phyloP scores from a whole-genome alignment of 2,329 filamentous ascomycete species.

The Cladophialophora chaetospira region DNA sequence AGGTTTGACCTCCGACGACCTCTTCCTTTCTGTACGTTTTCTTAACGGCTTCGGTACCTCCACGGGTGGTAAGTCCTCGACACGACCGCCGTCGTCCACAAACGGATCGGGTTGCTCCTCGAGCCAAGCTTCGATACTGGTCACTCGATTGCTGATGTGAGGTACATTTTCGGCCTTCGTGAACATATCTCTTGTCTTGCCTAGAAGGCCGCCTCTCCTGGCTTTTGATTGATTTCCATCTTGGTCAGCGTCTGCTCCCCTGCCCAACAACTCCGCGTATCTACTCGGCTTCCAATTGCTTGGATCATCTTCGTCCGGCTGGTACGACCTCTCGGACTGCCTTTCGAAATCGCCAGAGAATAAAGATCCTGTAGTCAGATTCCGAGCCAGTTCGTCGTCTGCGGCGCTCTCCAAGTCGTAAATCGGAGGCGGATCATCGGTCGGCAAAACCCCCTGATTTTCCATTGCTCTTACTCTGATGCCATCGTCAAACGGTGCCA shows the following conservation, averaged over 20 bases:
- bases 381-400: constrained; percentile 17
- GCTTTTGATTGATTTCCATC: constrained; percentile 32
- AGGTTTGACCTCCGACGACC: constrained; percentile 28
- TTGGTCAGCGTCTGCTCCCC: constrained; percentile 33
- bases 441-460: background rate
- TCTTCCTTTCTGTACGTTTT: constrained; percentile 42
- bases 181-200: constrained; percentile 50
- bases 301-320: constrained; percentile 11
- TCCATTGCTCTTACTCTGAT: constrained; percentile 12
- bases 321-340: background rate
- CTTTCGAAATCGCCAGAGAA: constrained; percentile 11
- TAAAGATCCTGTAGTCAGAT: constrained; percentile 9
- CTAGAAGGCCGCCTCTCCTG: constrained; percentile 42
- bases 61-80: constrained; percentile 33
- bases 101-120: constrained; percentile 59
- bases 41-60: constrained; percentile 46
- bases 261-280: constrained; percentile 30
- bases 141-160: constrained; percentile 47
- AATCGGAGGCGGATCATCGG: background rate
- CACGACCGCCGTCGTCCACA: constrained; percentile 41
- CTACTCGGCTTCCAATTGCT: constrained; percentile 25
- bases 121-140: constrained; percentile 65
- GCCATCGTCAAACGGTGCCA: constrained; percentile 13
- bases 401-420: constrained; percentile 14
- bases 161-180: constrained; percentile 42